These are phyloP conservation scores for Cryptococcus deneoformans DNA, from an alignment of 1,284 basidiomycete species.

Conservation along the genomic window DNA sequence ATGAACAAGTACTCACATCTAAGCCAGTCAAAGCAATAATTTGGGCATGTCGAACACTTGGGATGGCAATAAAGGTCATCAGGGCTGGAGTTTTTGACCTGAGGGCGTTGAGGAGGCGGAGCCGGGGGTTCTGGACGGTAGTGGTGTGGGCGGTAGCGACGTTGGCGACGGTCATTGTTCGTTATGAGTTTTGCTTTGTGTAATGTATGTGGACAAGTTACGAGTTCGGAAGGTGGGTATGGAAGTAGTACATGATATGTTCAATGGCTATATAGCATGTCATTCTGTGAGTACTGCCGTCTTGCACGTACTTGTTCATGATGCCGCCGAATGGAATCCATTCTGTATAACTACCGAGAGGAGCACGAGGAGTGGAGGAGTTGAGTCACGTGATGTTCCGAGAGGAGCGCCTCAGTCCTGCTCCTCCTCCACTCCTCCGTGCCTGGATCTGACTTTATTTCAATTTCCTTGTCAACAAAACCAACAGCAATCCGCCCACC, in stretches of 20 bases:
- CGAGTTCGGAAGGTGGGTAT: no score
- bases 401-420: no score
- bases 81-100: slow-evolving; percentile 17
- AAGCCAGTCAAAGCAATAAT: slow-evolving; percentile 30
- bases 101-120: slow-evolving; percentile 30
- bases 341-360: neutral
- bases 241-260: no score
- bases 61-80: slow-evolving; percentile 34
- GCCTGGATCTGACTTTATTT: no score
- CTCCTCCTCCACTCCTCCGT: no score
- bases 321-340: neutral
- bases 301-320: neutral
- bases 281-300: no score
- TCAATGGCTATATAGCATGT: no score
- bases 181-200: neutral
- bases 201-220: no score
- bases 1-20: slow-evolving; percentile 22
- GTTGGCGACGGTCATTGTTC: slow-evolving; percentile 2
- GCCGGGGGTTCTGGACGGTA: slow-evolving; percentile 25
- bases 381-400: no score
- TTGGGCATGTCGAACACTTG: slow-evolving; percentile 24
- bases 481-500: no score
- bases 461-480: no score
- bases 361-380: no score
- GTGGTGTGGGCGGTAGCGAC: slow-evolving; percentile 30